Evolutionary conservation across 768 basidiomycete species (phyloP).

Genomic region (Xerocomus brunneocitrinus): DNA sequence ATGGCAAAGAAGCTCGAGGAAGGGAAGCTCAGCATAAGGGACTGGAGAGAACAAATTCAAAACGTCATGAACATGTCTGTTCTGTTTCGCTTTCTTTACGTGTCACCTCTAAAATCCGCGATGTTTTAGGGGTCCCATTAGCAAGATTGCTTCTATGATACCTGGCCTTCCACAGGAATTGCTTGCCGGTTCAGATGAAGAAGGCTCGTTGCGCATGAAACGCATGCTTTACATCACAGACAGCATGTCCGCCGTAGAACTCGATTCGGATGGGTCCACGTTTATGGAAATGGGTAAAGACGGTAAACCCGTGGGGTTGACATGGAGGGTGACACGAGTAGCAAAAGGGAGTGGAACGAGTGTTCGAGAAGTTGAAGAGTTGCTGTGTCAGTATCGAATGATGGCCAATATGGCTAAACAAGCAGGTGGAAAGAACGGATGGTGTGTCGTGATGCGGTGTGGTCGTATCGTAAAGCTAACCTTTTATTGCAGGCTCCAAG

Average conservation of each 20-base stretch:
- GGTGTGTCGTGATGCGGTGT: constrained; percentile 41
- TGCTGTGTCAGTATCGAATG: constrained; percentile 95
- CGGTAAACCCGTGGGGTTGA: constrained; percentile 79
- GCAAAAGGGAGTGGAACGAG: constrained; percentile 92
- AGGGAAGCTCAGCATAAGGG: constrained; percentile 93
- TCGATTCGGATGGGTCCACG: constrained; percentile 89
- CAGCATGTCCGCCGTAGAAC: constrained; percentile 89
- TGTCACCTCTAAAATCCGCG: constrained; percentile 3
- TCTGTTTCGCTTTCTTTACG: constrained; percentile 1
- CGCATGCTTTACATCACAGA: constrained; percentile 99
- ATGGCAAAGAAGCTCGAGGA: constrained; percentile 97
- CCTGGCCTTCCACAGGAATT: constrained; percentile 92
- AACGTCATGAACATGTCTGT: constrained; percentile 96
- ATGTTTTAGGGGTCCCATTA: constrained; percentile 83
- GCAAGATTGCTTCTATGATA: constrained; percentile 98
- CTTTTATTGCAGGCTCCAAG: constrained; percentile 54
- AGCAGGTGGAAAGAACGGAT: constrained; percentile 95
- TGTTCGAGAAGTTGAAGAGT: constrained; percentile 96
- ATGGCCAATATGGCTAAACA: constrained; percentile 99
- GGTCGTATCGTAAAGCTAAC: constrained; percentile 5
- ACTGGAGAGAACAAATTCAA: constrained; percentile 96
- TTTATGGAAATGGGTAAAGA: constrained; percentile 87
- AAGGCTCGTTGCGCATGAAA: constrained; percentile 86
- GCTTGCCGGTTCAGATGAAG: constrained; percentile 90
- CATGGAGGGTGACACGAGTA: constrained; percentile 86